phyloP scores from a whole-genome alignment of 2,329 filamentous ascomycete genomes.

The Didymosphaeria variabile region DNA sequence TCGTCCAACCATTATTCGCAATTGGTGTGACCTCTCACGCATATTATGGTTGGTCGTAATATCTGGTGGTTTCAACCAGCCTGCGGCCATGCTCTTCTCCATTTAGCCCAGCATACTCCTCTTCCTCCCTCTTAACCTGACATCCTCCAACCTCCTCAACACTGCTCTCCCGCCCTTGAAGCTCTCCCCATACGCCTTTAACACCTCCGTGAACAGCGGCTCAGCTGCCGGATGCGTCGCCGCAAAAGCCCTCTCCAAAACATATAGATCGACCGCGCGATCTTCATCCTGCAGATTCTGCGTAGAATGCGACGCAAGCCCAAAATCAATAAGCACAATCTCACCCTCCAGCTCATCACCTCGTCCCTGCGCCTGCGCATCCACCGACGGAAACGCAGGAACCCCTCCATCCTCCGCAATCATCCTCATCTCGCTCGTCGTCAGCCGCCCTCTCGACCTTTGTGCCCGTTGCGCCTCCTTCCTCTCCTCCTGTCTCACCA shows the following conservation, averaged over 20 bases:
- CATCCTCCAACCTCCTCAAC: slow-evolving; percentile 86
- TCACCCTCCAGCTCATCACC: slow-evolving; percentile 66
- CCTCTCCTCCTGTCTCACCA: slow-evolving; percentile 62
- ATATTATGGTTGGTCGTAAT: too few relatives aligned
- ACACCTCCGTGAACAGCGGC: slow-evolving; percentile 74
- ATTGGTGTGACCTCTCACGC: too few relatives aligned
- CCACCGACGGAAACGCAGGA: slow-evolving; percentile 11
- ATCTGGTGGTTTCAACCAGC: too few relatives aligned
- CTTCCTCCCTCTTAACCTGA: slow-evolving; percentile 92
- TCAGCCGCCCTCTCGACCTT: slow-evolving; percentile 26
- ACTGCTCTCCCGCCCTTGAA: slow-evolving; percentile 80
- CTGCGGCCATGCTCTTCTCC: too few relatives aligned
- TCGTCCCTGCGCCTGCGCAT: slow-evolving; percentile 16
- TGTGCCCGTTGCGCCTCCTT: neutral
- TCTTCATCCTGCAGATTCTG: slow-evolving; percentile 88
- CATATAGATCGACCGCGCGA: slow-evolving; percentile 93
- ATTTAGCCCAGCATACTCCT: slow-evolving; percentile 89
- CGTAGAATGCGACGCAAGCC: slow-evolving; percentile 69
- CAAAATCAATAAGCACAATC: slow-evolving; percentile 93
- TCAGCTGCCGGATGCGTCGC: slow-evolving; percentile 93
- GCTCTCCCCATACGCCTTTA: slow-evolving; percentile 75
- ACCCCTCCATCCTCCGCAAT: slow-evolving; percentile 25
- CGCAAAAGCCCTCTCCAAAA: slow-evolving; percentile 91
- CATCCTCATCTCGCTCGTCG: slow-evolving; percentile 33
- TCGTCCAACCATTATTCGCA: too few relatives aligned